Conservation (phyloP, 139 green algal species). For the Chlamydomonas sp. region DNA sequence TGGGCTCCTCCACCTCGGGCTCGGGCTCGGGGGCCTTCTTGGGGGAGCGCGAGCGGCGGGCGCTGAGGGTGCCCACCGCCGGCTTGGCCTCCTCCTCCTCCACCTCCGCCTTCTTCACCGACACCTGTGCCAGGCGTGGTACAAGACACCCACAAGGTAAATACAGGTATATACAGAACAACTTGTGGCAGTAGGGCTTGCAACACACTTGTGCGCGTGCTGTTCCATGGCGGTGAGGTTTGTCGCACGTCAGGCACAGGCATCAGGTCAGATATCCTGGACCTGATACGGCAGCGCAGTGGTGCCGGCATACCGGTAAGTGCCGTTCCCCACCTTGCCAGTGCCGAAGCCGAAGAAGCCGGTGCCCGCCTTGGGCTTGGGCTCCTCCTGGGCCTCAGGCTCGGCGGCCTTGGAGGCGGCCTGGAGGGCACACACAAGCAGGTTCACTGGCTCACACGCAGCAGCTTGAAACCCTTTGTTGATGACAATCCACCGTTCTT, state of each 20-base stretch:
- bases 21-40: neutral
- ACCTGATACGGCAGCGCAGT: too few relatives aligned
- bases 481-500: too few relatives aligned
- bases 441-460: too few relatives aligned
- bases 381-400: neutral
- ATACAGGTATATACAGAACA: too few relatives aligned
- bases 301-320: neutral
- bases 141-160: too few relatives aligned
- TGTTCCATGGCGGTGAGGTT: too few relatives aligned
- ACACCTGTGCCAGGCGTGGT: too few relatives aligned
- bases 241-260: too few relatives aligned
- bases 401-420: neutral
- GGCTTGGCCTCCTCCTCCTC: neutral
- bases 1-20: slow-evolving; percentile 21
- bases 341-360: slow-evolving; percentile 29
- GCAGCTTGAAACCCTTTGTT: neutral
- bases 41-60: neutral
- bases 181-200: too few relatives aligned
- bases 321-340: neutral
- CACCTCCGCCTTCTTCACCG: neutral
- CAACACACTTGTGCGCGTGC: too few relatives aligned
- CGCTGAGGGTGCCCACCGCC: slow-evolving; percentile 5
- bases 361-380: slow-evolving; percentile 12
- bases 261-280: too few relatives aligned
- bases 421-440: too few relatives aligned